Conservation (phyloP, 768 basidiomycete species). For the Amanita muscaria region DNA sequence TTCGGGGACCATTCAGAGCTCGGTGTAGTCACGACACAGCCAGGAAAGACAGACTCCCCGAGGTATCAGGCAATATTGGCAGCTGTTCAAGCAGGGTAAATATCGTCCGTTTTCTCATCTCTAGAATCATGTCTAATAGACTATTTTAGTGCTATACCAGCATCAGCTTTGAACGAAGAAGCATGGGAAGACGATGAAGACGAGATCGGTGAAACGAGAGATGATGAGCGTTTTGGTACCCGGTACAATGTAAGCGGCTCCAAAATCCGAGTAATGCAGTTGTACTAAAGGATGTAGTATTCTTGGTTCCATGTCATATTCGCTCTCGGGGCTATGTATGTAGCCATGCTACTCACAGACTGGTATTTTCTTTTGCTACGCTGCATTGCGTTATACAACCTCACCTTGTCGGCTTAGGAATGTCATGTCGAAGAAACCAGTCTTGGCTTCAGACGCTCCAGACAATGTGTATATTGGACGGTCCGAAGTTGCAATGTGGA, state of each 20-base stretch:
- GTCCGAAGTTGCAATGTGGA: conserved; percentile 98
- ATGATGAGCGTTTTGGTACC: conserved; percentile 90
- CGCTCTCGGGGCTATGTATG: conserved; percentile 93
- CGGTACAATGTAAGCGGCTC: conserved; percentile 74
- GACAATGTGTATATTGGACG: conserved; percentile 85
- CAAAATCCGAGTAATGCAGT: background rate
- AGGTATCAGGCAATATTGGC: conserved; percentile 91
- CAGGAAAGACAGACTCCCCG: conserved; percentile 75
- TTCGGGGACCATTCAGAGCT: conserved; percentile 52
- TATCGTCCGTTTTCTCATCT: conserved; percentile 7
- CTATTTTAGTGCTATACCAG: conserved; percentile 73
- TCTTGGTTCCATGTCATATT: conserved; percentile 99
- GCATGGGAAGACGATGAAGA: conserved; percentile 65
- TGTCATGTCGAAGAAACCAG: conserved; percentile 51
- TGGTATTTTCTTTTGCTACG: conserved; percentile 51
- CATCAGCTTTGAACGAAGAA: conserved; percentile 80
- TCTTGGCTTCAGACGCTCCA: conserved; percentile 38
- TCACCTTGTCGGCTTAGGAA: conserved; percentile 42
- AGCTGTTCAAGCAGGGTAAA: conserved; percentile 91
- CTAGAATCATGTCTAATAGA: background rate
- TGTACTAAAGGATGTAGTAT: too few species aligned
- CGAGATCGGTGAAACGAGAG: conserved; percentile 67
- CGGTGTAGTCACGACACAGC: conserved; percentile 75
- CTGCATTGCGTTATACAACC: conserved; percentile 1
- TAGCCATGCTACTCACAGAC: conserved; percentile 93